Evolutionary conservation across 2,329 filamentous ascomycete species (phyloP).

Genomic region (Fusarium avenaceum): DNA sequence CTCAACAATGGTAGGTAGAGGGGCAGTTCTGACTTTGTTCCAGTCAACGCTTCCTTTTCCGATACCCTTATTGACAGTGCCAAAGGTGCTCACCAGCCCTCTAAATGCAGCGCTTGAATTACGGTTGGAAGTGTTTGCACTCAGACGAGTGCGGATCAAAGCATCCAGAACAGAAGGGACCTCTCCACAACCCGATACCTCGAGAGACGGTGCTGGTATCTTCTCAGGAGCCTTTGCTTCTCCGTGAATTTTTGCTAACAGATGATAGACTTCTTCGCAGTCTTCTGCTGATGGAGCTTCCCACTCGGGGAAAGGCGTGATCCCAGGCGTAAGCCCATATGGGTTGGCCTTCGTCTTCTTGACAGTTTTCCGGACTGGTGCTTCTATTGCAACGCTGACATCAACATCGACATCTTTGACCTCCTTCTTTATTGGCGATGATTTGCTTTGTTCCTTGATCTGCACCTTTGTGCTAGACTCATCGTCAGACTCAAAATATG

Average conservation of each 20-base stretch:
- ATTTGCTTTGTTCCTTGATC: conserved; percentile 7
- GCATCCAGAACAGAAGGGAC: conserved; percentile 48
- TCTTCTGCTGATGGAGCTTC: conserved; percentile 38
- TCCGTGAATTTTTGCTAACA: conserved; percentile 45
- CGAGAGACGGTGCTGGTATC: conserved; percentile 48
- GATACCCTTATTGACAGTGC: conserved; percentile 43
- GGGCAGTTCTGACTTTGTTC: conserved; percentile 46
- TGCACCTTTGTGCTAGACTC: conserved; percentile 13
- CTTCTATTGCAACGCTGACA: conserved; percentile 6
- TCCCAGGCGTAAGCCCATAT: conserved; percentile 48
- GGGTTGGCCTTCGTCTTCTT: conserved; percentile 48
- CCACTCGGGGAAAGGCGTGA: conserved; percentile 49
- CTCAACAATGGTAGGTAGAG: conserved; percentile 64
- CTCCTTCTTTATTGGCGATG: conserved; percentile 29
- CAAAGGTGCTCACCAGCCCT: conserved; percentile 45
- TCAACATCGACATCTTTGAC: conserved; percentile 26
- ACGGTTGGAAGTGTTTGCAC: conserved; percentile 47
- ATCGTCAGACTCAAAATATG: conserved; percentile 44
- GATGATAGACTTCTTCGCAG: conserved; percentile 44
- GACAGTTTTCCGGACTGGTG: conserved; percentile 31
- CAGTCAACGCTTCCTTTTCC: conserved; percentile 49
- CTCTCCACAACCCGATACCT: conserved; percentile 49
- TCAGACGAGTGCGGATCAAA: conserved; percentile 47
- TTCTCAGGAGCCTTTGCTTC: conserved; percentile 44
- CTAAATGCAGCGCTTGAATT: conserved; percentile 49